Evolutionary conservation across 2,329 filamentous ascomycete species (phyloP).

Genomic region (Trichophyton mentagrophytes): DNA sequence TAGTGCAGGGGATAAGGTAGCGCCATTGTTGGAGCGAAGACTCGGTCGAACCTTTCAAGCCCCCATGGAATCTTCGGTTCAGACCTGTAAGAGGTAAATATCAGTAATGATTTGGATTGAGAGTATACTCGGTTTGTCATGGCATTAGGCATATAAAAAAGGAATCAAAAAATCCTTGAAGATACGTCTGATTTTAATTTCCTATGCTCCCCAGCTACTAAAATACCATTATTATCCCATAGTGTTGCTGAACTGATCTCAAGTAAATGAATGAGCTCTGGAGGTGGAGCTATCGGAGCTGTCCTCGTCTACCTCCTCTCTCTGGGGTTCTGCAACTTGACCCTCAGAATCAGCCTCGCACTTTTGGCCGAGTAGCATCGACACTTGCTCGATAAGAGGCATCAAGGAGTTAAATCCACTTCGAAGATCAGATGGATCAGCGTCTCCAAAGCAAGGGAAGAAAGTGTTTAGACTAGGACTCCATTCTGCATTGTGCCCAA

Average conservation of each 20-base stretch:
- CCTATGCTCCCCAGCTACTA: no score
- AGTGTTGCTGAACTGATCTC: neutral
- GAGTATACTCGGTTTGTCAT: neutral
- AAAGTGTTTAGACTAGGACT: constrained; percentile 23
- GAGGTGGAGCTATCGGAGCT: neutral
- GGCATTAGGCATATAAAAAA: neutral
- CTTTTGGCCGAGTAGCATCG: constrained; percentile 21
- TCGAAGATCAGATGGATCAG: constrained; percentile 12
- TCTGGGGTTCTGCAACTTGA: neutral
- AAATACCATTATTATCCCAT: no score
- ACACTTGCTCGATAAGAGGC: constrained; percentile 23
- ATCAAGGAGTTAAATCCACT: constrained; percentile 28
- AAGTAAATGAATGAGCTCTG: neutral
- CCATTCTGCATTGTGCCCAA: constrained; percentile 26
- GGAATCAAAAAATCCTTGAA: neutral
- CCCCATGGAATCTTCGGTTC: neutral
- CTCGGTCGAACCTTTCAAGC: neutral
- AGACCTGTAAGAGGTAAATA: neutral
- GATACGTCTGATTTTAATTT: no score
- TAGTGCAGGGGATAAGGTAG: neutral
- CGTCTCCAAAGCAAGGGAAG: constrained; percentile 21
- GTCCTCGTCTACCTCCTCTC: neutral
- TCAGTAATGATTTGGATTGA: neutral
- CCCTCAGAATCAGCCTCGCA: neutral
- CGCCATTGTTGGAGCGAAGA: neutral